Conservation (phyloP, 345 rosid species). For the Anacardium occidentale region DNA sequence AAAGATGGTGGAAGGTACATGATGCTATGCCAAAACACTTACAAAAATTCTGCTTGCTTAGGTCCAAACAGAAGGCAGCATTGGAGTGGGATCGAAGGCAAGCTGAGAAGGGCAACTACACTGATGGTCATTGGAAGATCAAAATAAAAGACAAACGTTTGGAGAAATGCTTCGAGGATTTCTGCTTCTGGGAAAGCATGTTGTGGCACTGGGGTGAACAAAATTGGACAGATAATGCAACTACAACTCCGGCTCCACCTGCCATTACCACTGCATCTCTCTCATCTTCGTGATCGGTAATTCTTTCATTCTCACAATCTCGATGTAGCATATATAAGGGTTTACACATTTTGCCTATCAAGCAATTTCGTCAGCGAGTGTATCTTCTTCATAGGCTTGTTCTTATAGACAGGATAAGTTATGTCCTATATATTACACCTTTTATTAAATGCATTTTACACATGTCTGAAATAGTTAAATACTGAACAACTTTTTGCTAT, state of each 20-base stretch:
- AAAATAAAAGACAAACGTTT: slow-evolving; percentile 67
- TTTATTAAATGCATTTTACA: neutral
- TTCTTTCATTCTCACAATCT: slow-evolving; percentile 13
- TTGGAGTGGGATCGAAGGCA: slow-evolving; percentile 86
- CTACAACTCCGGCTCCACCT: slow-evolving; percentile 32
- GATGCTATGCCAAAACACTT: slow-evolving; percentile 74
- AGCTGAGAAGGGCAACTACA: slow-evolving; percentile 74
- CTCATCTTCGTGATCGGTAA: slow-evolving; percentile 32
- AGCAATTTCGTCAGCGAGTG: neutral
- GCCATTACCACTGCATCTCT: slow-evolving; percentile 26
- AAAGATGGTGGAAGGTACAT: slow-evolving; percentile 84
- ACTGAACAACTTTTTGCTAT: no score
- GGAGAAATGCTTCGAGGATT: slow-evolving; percentile 62
- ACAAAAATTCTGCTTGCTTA: slow-evolving; percentile 67
- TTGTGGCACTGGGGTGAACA: slow-evolving; percentile 89
- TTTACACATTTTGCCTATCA: neutral
- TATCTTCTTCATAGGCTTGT: neutral
- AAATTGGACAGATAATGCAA: slow-evolving; percentile 62
- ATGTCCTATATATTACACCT: neutral
- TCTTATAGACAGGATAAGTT: neutral
- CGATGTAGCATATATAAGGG: neutral
- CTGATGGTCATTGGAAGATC: slow-evolving; percentile 82
- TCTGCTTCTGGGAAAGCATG: slow-evolving; percentile 91
- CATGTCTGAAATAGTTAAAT: no score
- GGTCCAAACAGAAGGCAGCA: slow-evolving; percentile 82